Evolutionary conservation across 495 filamentous ascomycete species (phyloP).

Genomic region (Parathielavia appendiculata): DNA sequence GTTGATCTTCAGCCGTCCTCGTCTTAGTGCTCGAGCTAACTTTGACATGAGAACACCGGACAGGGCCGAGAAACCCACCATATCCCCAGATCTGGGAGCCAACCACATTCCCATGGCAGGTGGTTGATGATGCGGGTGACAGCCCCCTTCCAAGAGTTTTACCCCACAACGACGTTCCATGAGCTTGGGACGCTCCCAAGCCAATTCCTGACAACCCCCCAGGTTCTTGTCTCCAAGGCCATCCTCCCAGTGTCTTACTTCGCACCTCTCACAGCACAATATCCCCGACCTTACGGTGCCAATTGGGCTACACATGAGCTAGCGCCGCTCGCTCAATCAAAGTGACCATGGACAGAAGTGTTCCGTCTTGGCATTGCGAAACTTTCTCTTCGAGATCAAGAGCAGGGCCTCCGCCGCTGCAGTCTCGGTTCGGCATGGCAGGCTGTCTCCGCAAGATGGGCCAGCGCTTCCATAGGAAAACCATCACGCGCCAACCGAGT

Average conservation of each 20-base stretch:
- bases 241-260: neutral
- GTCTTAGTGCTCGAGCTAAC: neutral
- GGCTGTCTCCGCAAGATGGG: neutral
- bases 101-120: neutral
- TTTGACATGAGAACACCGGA: constrained; percentile 6
- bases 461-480: neutral
- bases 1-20: neutral
- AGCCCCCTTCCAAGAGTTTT: neutral
- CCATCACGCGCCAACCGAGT: neutral
- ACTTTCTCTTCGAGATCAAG: neutral
- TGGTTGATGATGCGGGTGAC: neutral
- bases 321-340: neutral
- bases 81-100: constrained; percentile 1
- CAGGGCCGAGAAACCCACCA: constrained; percentile 4
- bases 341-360: neutral
- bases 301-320: neutral
- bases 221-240: constrained; percentile 1
- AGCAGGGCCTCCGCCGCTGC: neutral
- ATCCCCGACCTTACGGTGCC: neutral
- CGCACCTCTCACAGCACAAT: neutral
- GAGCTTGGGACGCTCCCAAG: constrained; percentile 10
- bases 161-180: constrained; percentile 13
- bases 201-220: neutral
- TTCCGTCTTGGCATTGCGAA: constrained; percentile 13
- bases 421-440: constrained; percentile 1